phyloP scores from a whole-genome alignment of 768 basidiomycete species.

The Krasilnikovozyma curviuscula region DNA sequence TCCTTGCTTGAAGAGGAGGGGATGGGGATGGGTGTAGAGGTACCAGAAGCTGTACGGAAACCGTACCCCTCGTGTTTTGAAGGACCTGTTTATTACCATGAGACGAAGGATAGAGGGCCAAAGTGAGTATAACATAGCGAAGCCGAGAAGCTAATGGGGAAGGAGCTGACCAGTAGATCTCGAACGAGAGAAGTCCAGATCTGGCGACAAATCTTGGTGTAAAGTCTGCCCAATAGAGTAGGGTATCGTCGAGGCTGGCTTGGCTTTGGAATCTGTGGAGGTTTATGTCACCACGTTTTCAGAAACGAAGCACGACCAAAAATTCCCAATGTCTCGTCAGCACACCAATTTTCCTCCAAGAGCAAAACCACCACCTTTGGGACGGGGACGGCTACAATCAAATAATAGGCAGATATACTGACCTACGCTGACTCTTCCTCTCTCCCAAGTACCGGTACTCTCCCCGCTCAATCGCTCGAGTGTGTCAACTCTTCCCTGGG shows the following conservation, averaged over 20 bases:
- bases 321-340: background rate
- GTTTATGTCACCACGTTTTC: background rate
- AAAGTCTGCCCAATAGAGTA: background rate
- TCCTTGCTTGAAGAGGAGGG: background rate
- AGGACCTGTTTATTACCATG: constrained; percentile 5
- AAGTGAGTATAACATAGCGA: too few relatives aligned
- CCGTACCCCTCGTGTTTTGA: constrained; percentile 11
- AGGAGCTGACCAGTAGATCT: background rate
- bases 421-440: constrained; percentile 1
- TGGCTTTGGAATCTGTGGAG: background rate
- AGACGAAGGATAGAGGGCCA: background rate
- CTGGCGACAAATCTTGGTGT: background rate
- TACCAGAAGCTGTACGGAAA: constrained; percentile 6
- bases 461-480: constrained; percentile 8
- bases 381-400: too few relatives aligned
- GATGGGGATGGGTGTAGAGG: constrained; percentile 1
- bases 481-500: constrained; percentile 6
- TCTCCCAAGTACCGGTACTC: constrained; percentile 8
- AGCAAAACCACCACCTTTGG: background rate
- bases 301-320: background rate
- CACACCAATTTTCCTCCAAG: background rate
- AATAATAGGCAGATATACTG: too few relatives aligned
- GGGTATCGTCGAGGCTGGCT: background rate
- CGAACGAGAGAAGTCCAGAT: too few relatives aligned
- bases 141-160: too few relatives aligned